Evolutionary conservation across 352 stramenopile species (phyloP).

Genomic region (Achlya hypogyna): DNA sequence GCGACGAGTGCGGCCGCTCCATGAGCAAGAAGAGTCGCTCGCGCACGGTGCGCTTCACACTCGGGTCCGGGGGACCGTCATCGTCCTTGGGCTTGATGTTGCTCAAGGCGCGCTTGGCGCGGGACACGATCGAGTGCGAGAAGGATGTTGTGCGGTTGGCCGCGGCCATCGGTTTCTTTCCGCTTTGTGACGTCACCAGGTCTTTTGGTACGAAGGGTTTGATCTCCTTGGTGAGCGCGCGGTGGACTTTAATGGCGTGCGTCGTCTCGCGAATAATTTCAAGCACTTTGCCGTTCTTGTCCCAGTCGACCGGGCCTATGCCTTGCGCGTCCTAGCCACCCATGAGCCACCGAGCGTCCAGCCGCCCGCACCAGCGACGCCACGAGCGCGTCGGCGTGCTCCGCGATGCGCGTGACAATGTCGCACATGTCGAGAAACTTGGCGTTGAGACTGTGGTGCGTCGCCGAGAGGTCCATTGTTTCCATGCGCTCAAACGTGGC

Average conservation of each 20-base stretch:
- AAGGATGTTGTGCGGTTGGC: not conserved
- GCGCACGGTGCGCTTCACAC: not conserved
- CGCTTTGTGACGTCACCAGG: not conserved
- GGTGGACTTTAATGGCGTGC: not conserved
- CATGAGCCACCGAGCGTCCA: not conserved
- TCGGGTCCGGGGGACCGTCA: not conserved
- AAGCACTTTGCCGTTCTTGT: not conserved
- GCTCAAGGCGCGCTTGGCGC: not conserved
- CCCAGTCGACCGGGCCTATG: not conserved
- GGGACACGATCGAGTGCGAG: not conserved
- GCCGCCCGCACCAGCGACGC: not conserved
- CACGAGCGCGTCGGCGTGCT: not conserved
- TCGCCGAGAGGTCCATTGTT: not conserved
- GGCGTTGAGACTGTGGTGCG: not conserved
- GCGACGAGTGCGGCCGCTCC: conserved; percentile 17
- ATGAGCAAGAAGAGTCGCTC: conserved; percentile 1
- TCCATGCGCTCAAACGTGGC: not conserved
- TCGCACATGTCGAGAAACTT: not conserved
- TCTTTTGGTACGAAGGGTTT: not conserved
- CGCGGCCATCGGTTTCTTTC: not conserved
- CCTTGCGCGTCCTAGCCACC: not conserved
- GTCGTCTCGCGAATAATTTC: not conserved
- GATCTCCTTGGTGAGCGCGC: not conserved
- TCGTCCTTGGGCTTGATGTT: not conserved
- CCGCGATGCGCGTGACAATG: not conserved